These are phyloP conservation scores for Pseudoturritis turrita DNA, from an alignment of 345 rosid species.

Conservation along the genomic window DNA sequence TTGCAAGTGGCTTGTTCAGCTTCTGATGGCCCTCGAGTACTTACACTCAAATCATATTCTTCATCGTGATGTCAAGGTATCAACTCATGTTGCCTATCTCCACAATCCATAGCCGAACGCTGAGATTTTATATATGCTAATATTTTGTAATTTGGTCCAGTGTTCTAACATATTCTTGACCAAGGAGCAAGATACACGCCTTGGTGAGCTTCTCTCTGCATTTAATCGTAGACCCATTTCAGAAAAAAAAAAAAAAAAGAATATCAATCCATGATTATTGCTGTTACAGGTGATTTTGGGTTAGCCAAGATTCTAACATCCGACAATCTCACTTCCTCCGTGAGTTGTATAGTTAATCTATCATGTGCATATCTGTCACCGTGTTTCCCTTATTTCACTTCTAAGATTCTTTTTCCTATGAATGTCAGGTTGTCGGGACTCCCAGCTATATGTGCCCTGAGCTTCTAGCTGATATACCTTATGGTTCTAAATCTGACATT, in stretches of 20 bases:
- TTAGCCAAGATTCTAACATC: conserved; percentile 88
- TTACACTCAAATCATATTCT: conserved; percentile 77
- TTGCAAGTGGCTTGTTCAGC: conserved; percentile 90
- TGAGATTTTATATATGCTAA: not conserved
- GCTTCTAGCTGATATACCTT: conserved; percentile 94
- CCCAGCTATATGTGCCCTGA: conserved; percentile 99
- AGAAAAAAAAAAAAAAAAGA: not conserved
- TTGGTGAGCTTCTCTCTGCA: conserved; percentile 47
- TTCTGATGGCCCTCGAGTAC: conserved; percentile 88
- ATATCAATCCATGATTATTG: not conserved
- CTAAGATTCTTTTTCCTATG: conserved; percentile 1
- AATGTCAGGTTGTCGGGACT: conserved; percentile 82
- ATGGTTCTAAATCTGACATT: conserved; percentile 84
- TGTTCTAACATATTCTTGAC: conserved; percentile 91
- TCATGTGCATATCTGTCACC: not conserved
- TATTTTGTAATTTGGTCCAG: conserved; percentile 34
- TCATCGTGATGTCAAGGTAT: conserved; percentile 96
- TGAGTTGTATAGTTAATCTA: conserved; percentile 32
- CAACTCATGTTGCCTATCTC: not conserved
- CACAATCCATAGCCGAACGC: not conserved
- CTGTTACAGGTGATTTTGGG: conserved; percentile 81
- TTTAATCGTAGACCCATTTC: not conserved
- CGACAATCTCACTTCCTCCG: conserved; percentile 85
- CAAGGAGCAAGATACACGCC: conserved; percentile 70
- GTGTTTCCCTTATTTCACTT: not conserved